These are phyloP conservation scores for Venustampulla echinocandica DNA, from an alignment of 495 filamentous ascomycete genomes.

Conservation along the genomic window DNA sequence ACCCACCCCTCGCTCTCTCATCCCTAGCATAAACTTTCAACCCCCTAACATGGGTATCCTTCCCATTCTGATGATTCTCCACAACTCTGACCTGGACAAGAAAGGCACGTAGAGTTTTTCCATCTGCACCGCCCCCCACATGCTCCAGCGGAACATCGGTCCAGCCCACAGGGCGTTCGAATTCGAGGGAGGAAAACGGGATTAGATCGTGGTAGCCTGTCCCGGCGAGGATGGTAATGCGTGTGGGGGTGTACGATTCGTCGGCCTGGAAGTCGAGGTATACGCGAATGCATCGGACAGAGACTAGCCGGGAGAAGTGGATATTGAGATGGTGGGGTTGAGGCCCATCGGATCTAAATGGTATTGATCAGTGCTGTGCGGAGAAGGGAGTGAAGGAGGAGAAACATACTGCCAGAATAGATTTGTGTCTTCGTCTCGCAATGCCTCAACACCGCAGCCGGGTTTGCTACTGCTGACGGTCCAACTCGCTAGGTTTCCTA, in stretches of 20 bases:
- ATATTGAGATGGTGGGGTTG: constrained; percentile 91
- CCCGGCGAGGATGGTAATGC: constrained; percentile 77
- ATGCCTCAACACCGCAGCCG: constrained; percentile 76
- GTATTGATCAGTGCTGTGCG: neutral
- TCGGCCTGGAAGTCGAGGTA: constrained; percentile 86
- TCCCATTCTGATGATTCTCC: constrained; percentile 98
- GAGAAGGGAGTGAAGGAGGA: neutral
- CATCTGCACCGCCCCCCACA: constrained; percentile 51
- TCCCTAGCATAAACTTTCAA: constrained; percentile 86
- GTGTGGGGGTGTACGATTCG: constrained; percentile 95
- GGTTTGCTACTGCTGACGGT: constrained; percentile 88
- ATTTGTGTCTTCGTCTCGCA: constrained; percentile 66
- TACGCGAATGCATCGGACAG: constrained; percentile 72
- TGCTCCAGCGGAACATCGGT: constrained; percentile 70
- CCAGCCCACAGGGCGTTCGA: constrained; percentile 81
- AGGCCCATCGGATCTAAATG: constrained; percentile 70
- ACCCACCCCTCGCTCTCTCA: constrained; percentile 23
- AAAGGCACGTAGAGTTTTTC: constrained; percentile 70
- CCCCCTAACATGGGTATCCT: constrained; percentile 92
- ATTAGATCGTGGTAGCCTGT: constrained; percentile 81
- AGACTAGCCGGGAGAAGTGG: constrained; percentile 90
- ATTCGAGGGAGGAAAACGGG: constrained; percentile 69
- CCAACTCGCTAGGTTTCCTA: constrained; percentile 89
- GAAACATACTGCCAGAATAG: constrained; percentile 78
- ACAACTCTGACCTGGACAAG: constrained; percentile 78